Conservation (phyloP, 202 grass and related monocot species). For the Dendrocalamus latiflorus region DNA sequence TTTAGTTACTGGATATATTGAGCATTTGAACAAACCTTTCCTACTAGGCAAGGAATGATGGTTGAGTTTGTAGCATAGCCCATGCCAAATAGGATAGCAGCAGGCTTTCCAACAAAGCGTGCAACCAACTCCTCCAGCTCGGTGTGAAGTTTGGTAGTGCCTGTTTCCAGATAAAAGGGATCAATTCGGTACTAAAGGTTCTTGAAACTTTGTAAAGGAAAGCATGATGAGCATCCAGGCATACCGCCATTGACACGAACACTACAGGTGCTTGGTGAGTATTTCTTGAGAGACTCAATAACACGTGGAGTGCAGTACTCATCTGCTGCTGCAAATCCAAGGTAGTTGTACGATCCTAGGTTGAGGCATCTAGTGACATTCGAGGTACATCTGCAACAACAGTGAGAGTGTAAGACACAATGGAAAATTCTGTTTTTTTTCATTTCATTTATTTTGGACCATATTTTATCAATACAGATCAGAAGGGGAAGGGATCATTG, state of each 20-base stretch:
- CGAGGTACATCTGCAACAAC: slow-evolving; percentile 40
- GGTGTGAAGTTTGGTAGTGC: slow-evolving; percentile 62
- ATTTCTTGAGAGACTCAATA: slow-evolving; percentile 66
- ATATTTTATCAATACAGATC: neutral
- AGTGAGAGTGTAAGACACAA: neutral
- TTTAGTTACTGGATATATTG: neutral
- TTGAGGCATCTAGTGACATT: slow-evolving; percentile 71
- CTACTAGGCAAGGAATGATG: slow-evolving; percentile 62
- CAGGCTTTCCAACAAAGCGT: slow-evolving; percentile 75
- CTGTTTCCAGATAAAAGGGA: slow-evolving; percentile 29
- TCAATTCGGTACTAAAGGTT: neutral
- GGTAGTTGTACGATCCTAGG: slow-evolving; percentile 80
- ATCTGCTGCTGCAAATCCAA: slow-evolving; percentile 85
- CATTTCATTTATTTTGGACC: slow-evolving; percentile 8
- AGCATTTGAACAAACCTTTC: slow-evolving; percentile 51
- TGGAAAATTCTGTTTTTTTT: neutral
- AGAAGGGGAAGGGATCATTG: neutral
- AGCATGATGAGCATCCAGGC: slow-evolving; percentile 6
- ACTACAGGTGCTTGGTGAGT: slow-evolving; percentile 66
- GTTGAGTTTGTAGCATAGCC: slow-evolving; percentile 80
- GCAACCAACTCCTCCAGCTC: slow-evolving; percentile 66
- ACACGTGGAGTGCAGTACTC: slow-evolving; percentile 75
- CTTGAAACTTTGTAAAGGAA: neutral
- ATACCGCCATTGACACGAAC: slow-evolving; percentile 56
- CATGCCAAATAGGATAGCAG: slow-evolving; percentile 75